A percentile compares a stretch with the other conserved stretches of the same genome.
Conservation (phyloP, 345 rosid species). For the Leavenworthia alabamica region DNA sequence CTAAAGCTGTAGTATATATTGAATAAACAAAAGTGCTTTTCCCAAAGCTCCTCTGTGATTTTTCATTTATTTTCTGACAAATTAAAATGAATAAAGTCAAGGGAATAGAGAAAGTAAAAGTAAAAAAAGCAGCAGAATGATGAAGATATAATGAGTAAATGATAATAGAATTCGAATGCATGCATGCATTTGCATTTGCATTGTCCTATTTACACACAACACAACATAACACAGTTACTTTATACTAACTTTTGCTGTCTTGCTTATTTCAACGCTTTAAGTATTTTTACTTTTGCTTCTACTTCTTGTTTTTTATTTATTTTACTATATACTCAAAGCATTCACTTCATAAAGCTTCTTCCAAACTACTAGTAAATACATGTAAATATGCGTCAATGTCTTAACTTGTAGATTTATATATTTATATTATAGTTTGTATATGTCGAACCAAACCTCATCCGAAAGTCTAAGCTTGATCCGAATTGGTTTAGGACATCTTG, state of each 20-base stretch:
- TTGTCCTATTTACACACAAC: constrained; percentile 18
- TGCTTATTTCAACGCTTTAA: constrained; percentile 8
- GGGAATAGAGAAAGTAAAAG: constrained; percentile 27
- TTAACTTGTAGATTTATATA: not conserved
- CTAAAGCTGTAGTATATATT: constrained; percentile 17
- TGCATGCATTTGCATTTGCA: constrained; percentile 35
- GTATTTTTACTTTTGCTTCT: constrained; percentile 20
- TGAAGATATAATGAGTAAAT: constrained; percentile 30
- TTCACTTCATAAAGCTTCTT: constrained; percentile 5
- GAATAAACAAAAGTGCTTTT: constrained; percentile 32
- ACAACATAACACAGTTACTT: constrained; percentile 18
- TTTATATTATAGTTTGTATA: too few species aligned
- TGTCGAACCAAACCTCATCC: not conserved
- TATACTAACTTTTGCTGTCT: constrained; percentile 27
- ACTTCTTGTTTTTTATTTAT: not conserved
- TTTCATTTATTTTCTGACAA: constrained; percentile 22
- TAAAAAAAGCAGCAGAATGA: constrained; percentile 31
- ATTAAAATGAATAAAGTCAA: constrained; percentile 26
- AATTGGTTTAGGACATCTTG: not conserved
- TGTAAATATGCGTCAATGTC: not conserved
- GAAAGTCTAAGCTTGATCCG: not conserved
- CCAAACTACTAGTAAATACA: not conserved
- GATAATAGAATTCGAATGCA: constrained; percentile 33
- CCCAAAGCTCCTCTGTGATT: constrained; percentile 22
- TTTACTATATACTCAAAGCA: not conserved